Percentiles rank a stretch among this genome's conserved stretches.
Conservation (phyloP, 352 stramenopile genomes). For the Blastocystis sp. region DNA sequence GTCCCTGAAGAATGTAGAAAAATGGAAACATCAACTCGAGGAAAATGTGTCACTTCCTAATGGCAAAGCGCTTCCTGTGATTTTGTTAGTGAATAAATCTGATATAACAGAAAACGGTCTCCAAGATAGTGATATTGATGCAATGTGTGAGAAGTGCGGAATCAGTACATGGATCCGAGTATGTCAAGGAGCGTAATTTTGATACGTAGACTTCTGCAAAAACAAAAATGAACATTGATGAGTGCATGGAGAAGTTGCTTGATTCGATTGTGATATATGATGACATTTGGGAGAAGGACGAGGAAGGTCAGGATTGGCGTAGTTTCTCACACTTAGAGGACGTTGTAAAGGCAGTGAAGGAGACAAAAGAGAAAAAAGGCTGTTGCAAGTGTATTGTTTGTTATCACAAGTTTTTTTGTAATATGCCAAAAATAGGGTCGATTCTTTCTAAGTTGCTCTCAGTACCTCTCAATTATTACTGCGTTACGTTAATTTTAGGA, state of each 20-base stretch:
- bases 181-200: too few species aligned
- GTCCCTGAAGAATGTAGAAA: constrained; percentile 77
- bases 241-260: not conserved
- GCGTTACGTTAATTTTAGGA: not conserved
- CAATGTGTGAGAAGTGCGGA: constrained; percentile 16
- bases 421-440: not conserved
- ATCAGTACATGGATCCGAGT: constrained; percentile 28
- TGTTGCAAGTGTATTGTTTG: not conserved
- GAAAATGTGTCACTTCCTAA: constrained; percentile 84
- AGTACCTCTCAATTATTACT: not conserved
- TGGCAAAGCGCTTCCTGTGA: constrained; percentile 78
- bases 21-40: constrained; percentile 88
- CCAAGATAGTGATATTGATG: not conserved
- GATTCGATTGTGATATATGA: not conserved
- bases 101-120: constrained; percentile 71
- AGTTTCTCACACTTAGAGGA: not conserved
- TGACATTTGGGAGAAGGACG: not conserved
- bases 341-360: not conserved
- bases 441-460: not conserved
- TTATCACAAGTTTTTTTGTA: not conserved
- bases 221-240: constrained; percentile 4
- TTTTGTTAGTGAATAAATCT: constrained; percentile 86
- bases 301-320: not conserved
- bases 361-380: not conserved
- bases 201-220: constrained; percentile 2